A percentile compares a stretch with the other conserved stretches of the same genome.
phyloP scores from a whole-genome alignment of 2,329 filamentous ascomycete genomes.

The Fusarium clavum region DNA sequence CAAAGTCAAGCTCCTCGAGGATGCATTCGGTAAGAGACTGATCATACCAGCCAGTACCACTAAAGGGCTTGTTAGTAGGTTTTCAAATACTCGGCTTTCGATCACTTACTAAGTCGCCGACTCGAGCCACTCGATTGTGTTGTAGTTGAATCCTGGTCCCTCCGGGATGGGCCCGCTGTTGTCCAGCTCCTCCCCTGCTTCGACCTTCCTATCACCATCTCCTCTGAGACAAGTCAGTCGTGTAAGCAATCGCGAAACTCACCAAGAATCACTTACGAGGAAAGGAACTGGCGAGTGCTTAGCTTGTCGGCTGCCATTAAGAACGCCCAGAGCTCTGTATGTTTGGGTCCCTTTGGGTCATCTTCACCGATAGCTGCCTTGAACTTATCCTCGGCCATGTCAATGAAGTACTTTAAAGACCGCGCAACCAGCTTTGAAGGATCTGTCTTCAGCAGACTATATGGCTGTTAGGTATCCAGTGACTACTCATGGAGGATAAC shows the following conservation, averaged over 20 bases:
- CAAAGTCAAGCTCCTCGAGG: conserved; percentile 40
- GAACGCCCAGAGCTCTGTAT: conserved; percentile 4
- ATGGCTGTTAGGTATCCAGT: accelerated
- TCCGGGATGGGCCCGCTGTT: background rate
- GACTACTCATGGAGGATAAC: background rate
- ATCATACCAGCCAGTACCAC: conserved; percentile 41
- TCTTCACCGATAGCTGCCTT: background rate
- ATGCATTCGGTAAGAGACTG: conserved; percentile 35
- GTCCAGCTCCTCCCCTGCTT: background rate
- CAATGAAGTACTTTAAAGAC: conserved; percentile 5
- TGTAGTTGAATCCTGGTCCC: conserved; percentile 23
- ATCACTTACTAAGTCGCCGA: conserved; percentile 32
- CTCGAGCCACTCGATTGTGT: conserved; percentile 43
- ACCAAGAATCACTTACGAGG: conserved; percentile 18
- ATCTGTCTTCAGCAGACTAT: conserved; percentile 2
- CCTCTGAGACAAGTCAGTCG: background rate
- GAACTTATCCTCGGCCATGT: background rate
- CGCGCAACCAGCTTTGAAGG: conserved; percentile 1
- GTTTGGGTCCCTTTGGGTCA: background rate
- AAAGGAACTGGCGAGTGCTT: conserved; percentile 38
- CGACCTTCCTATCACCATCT: background rate
- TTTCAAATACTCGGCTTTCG: accelerated
- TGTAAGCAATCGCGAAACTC: too few relatives aligned
- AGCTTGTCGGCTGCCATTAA: conserved; percentile 32
- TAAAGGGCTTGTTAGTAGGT: background rate